Evolutionary conservation across 2,329 filamentous ascomycete species (phyloP), one percentile per base, ranked within the genome.

Genomic region (Exophiala viscosa): DNA sequence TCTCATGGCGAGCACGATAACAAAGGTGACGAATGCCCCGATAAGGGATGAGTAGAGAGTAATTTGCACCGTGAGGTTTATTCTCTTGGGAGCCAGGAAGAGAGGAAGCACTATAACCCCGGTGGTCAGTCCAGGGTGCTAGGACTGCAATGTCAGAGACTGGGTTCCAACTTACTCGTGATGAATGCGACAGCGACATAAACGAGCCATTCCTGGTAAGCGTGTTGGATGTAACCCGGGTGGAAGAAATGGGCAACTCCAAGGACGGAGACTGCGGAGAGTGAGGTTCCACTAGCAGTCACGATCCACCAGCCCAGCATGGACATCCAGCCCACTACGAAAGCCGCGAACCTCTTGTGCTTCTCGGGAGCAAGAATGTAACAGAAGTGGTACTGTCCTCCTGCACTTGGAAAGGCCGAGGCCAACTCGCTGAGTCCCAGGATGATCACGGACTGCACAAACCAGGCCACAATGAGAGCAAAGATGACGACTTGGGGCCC

Each of bases 321-420:
- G 23, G 56, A 64, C 44, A 65, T 58, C 38, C 57, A 57, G 3
- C 65, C 65, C 4, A 65, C 54, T 5, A 52, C 41, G 34, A 62
- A 66, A 9, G 64, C 64, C 8, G 60, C 59, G 39, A 66, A 65
- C 8, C 53, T 59, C 40, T 58, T 64, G 14, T 50, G 47, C 8
- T 43, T 38, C 7, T 51, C 48, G 1, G 64, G 64, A 0, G 64
- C 58, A 20, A 67, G 38, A 15, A 66, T 64, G 33, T 62, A 67
- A 8, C 59, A 60, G 45, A 65, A 66, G 49, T 67, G 65, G 39
- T 67, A 66, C 55, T 66, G 63, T 11, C 65, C 65, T 4, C 58
- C 58, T 32, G 58, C 44, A 10, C 55, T 58, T 23, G 58, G 58
- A 31, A 60, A 58, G 6, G 50, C 46, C 3, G 55, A 56, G 39